A percentile compares a stretch with the other conserved stretches of the same genome.
These are phyloP conservation scores for Diutina catenulata DNA, from an alignment of 1,139 yeast genomes.

Conservation along the genomic window DNA sequence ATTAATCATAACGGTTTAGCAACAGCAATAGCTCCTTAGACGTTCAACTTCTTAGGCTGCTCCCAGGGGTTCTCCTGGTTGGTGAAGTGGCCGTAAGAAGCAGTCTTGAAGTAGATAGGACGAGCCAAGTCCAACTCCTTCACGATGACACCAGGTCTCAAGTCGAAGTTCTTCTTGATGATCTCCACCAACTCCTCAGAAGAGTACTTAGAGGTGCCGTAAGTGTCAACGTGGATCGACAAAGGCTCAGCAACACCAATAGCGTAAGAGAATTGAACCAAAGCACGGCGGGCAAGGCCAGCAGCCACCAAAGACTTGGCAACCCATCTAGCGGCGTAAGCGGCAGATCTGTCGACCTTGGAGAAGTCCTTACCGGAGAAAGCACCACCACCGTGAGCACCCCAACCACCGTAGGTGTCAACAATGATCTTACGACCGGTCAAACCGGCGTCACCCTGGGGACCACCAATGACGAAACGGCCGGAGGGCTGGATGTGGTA, in stretches of 20 bases:
- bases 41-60: conserved; percentile 81
- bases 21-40: conserved; percentile 28
- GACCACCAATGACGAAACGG: conserved; percentile 99
- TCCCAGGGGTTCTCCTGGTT: conserved; percentile 99
- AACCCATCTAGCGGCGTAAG: conserved; percentile 99
- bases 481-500: conserved; percentile 99
- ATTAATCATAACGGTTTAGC: conserved; percentile 24
- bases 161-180: conserved; percentile 88
- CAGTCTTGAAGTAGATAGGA: conserved; percentile 98
- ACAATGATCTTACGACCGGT: conserved; percentile 99
- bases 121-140: conserved; percentile 93
- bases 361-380: conserved; percentile 99
- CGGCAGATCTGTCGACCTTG: conserved; percentile 99
- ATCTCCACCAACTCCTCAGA: conserved; percentile 85
- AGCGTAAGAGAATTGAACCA: conserved; percentile 98
- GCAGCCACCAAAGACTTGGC: conserved; percentile 96
- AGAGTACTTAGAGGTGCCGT: conserved; percentile 88
- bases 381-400: conserved; percentile 99
- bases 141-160: conserved; percentile 99
- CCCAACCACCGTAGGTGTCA: conserved; percentile 99
- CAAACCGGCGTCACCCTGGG: conserved; percentile 99
- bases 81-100: conserved; percentile 98
- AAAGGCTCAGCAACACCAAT: conserved; percentile 99
- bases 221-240: conserved; percentile 92
- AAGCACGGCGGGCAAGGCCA: conserved; percentile 92